A percentile compares a stretch with the other conserved stretches of the same genome.
These are phyloP conservation scores for Solanum gracilifrons DNA, from an alignment of 257 asterid species.

Conservation along the genomic window DNA sequence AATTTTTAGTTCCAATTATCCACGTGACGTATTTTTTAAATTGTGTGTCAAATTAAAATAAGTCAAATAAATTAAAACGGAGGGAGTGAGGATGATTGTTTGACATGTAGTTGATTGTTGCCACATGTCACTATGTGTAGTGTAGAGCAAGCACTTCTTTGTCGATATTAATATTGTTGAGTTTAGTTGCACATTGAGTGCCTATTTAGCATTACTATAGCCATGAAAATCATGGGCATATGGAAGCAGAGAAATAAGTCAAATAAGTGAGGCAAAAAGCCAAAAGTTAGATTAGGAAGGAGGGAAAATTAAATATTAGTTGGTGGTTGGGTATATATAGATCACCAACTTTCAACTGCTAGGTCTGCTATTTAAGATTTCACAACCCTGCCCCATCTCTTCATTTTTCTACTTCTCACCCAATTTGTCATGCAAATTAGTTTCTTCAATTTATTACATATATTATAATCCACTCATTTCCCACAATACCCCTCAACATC, in stretches of 20 bases:
- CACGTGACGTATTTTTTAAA: too few species aligned
- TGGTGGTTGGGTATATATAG: conserved; percentile 41
- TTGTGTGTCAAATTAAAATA: too few species aligned
- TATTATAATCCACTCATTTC: background rate
- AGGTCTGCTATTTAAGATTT: conserved; percentile 28
- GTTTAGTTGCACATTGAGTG: background rate
- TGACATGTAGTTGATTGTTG: background rate
- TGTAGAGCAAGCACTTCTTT: background rate
- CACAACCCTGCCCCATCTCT: background rate
- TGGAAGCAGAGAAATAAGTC: background rate
- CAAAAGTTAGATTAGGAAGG: conserved; percentile 1
- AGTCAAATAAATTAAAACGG: too few species aligned
- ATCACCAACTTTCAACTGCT: conserved; percentile 73
- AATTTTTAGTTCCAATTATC: too few species aligned
- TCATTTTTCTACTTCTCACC: conserved; percentile 27
- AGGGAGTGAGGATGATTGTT: background rate
- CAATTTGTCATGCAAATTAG: conserved; percentile 39
- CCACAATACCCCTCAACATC: conserved; percentile 4
- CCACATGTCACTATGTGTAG: background rate
- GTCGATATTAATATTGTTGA: background rate
- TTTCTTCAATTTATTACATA: conserved; percentile 15
- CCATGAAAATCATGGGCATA: background rate
- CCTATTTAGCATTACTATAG: background rate
- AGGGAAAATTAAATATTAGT: conserved; percentile 34
- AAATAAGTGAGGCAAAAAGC: background rate